Evolutionary conservation across 1,139 yeast species (phyloP), one percentile per base, ranked within the genome.

Genomic region (Zygosaccharomyces sapae): DNA sequence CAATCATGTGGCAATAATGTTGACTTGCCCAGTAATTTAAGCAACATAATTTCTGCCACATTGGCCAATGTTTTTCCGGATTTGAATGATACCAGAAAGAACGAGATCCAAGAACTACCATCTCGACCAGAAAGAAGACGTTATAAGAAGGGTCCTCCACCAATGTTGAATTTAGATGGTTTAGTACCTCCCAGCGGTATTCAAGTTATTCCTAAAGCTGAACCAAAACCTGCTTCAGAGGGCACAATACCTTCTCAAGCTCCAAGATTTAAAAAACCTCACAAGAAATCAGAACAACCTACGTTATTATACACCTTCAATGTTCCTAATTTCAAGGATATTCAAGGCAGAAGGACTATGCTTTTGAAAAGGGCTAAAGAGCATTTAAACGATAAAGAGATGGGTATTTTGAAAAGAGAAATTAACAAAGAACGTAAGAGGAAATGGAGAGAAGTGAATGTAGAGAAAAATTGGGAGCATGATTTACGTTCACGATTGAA

Each of bases 361-460:
- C 54, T 54, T 7, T 45, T 62, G 38, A 62, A 58, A 33, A 55
- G 59, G 42, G 59, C 62, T 1, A 63, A 60, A 38, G 43, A 53
- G 9, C 47, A 54, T 41, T 47, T 66, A 5, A 49, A 35, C 43
- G 71, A 69, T 25, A 78, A 77, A 51, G 92, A 86, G 55, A 75
- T 81, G 53, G 72, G 80, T 7, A 70, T 87, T 38, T 63, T 79
- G 24, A 95, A 83, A 48, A 60, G 55, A 45, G 65, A 59, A 36
- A 49, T 63, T 25, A 89, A 89, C 58, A 74, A 96, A 43, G 92
- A 86, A 53, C 75, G 97, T 34, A 92, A 92, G 69, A 83, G 89
- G 70, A 79, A 81, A 56, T 92, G 97, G 97, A 78, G 97, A 61
- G 92, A 82, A 52, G 83, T 80, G 33, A 89, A 90, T 63, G 77